Evolutionary conservation across 306 rosid species (phyloP).

Genomic region (Acmispon strigosus): DNA sequence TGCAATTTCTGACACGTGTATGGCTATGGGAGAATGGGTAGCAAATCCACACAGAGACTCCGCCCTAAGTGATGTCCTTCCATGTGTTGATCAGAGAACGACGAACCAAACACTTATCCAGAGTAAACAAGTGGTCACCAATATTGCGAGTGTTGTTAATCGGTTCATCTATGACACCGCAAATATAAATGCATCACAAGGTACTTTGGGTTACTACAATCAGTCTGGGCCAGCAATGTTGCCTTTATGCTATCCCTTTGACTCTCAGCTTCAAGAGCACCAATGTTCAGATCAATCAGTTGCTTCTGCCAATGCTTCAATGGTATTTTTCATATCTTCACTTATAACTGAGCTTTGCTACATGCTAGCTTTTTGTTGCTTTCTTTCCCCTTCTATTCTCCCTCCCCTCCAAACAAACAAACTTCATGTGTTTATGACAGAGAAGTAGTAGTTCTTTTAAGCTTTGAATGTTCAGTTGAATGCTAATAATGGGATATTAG

Average conservation of each 20-base stretch:
- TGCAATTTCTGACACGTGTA: slow-evolving; percentile 84
- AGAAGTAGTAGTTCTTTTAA: neutral
- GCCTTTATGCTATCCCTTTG: slow-evolving; percentile 78
- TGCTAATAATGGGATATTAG: neutral
- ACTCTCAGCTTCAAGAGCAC: slow-evolving; percentile 49
- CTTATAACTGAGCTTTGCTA: neutral
- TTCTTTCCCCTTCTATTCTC: neutral
- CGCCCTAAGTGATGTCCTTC: slow-evolving; percentile 86
- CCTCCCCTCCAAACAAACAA: neutral
- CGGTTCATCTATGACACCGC: slow-evolving; percentile 56
- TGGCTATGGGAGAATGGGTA: slow-evolving; percentile 99
- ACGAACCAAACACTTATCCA: slow-evolving; percentile 80
- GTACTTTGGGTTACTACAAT: slow-evolving; percentile 46
- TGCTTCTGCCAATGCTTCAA: slow-evolving; percentile 77
- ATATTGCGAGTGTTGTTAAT: slow-evolving; percentile 69
- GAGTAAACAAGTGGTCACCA: slow-evolving; percentile 65
- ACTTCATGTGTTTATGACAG: neutral
- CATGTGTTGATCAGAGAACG: slow-evolving; percentile 88
- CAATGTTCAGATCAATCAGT: slow-evolving; percentile 70
- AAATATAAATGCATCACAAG: slow-evolving; percentile 39
- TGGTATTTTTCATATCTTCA: slow-evolving; percentile 36
- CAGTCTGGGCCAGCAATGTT: slow-evolving; percentile 89
- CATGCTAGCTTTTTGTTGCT: neutral
- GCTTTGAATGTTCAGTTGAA: neutral
- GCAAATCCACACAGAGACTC: slow-evolving; percentile 82